These are phyloP conservation scores for Beauveria medogensis DNA, from an alignment of 2,329 filamentous ascomycete genomes.

Conservation along the genomic window DNA sequence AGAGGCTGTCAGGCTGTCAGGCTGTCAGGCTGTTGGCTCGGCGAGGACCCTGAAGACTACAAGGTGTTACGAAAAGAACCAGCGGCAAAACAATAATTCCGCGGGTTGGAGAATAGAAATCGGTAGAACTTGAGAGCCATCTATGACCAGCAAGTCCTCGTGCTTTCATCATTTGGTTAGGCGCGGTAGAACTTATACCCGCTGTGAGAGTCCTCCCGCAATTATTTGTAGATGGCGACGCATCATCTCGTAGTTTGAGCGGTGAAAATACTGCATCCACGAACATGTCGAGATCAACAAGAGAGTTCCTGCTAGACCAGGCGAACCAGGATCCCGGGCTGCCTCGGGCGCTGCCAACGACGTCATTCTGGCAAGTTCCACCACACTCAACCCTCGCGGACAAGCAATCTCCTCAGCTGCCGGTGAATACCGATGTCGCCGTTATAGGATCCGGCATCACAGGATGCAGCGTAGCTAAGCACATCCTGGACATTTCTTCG, in stretches of 20 bases:
- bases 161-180: neutral
- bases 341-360: conserved; percentile 18
- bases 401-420: conserved; percentile 17
- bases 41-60: too few species aligned
- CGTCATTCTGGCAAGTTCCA: conserved; percentile 20
- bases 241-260: neutral
- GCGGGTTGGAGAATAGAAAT: too few species aligned
- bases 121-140: too few species aligned
- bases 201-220: neutral
- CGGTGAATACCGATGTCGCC: conserved; percentile 16
- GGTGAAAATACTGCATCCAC: neutral
- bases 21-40: too few species aligned
- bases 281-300: neutral
- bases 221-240: neutral
- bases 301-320: neutral
- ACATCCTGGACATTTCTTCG: conserved; percentile 16
- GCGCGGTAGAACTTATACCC: neutral
- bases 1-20: too few species aligned
- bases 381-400: conserved; percentile 17
- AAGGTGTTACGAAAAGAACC: too few species aligned
- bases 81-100: too few species aligned
- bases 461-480: conserved; percentile 20
- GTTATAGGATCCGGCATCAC: conserved; percentile 26
- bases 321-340: conserved; percentile 17
- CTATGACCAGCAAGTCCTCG: too few species aligned